These are phyloP conservation scores for Cerioporus squamosus DNA, from an alignment of 1,284 basidiomycete species.

Conservation along the genomic window DNA sequence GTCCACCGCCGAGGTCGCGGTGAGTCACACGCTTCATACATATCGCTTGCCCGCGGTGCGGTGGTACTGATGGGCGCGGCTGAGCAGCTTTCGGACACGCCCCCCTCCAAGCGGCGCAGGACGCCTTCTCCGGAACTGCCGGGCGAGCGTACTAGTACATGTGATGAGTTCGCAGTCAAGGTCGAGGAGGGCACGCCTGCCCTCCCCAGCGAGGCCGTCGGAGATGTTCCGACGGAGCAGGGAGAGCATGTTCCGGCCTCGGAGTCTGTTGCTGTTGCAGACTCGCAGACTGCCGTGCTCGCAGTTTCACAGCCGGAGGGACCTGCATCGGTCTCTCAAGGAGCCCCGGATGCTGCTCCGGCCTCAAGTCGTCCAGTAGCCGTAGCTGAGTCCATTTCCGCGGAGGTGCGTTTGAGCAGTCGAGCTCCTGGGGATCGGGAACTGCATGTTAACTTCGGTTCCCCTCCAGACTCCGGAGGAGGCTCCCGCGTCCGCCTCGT, in stretches of 20 bases:
- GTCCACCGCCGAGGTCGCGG: background rate
- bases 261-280: no score
- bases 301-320: background rate
- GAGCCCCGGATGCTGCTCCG: background rate
- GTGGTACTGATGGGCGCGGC: background rate
- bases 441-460: no score
- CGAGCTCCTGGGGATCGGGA: no score
- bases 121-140: constrained; percentile 18
- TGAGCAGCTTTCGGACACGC: constrained; percentile 1
- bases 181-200: constrained; percentile 7
- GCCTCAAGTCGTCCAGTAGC: no score
- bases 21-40: constrained; percentile 4
- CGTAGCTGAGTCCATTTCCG: no score
- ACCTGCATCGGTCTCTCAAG: no score
- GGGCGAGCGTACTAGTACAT: background rate
- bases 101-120: constrained; percentile 28
- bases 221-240: background rate
- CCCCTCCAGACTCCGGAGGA: no score
- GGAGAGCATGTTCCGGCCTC: background rate
- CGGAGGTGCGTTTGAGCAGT: no score
- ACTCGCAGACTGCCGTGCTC: background rate
- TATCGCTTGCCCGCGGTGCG: background rate
- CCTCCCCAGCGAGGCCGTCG: background rate
- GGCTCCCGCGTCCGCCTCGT: no score
- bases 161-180: background rate